A percentile compares a stretch with the other conserved stretches of the same genome.
These are phyloP conservation scores for Physcia stellaris DNA, from an alignment of 495 filamentous ascomycete species.

Conservation along the genomic window DNA sequence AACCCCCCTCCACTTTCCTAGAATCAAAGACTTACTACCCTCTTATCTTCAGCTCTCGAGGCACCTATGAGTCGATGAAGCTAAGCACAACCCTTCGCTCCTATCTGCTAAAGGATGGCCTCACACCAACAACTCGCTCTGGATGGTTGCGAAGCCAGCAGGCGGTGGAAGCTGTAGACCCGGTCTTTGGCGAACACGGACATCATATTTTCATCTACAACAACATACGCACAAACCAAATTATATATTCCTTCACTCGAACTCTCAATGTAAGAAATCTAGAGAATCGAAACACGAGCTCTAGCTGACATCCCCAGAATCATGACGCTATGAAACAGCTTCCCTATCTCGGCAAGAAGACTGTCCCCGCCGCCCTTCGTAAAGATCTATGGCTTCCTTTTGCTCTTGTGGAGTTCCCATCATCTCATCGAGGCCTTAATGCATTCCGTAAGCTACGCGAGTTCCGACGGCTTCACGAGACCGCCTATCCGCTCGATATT, in stretches of 20 bases:
- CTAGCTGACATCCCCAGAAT: conserved; percentile 31
- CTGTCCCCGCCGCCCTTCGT: conserved; percentile 59
- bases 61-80: no score
- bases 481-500: conserved; percentile 41
- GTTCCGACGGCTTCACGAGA: conserved; percentile 57
- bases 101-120: no score
- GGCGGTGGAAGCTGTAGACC: conserved; percentile 1
- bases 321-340: conserved; percentile 59
- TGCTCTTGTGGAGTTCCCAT: conserved; percentile 59
- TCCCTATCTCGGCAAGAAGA: conserved; percentile 83
- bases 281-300: conserved; percentile 1
- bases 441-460: conserved; percentile 75
- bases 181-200: conserved; percentile 32
- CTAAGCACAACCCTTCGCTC: no score
- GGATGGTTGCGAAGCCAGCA: no score
- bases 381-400: conserved; percentile 87
- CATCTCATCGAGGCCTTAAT: conserved; percentile 48
- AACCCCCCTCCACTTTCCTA: no score
- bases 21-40: no score
- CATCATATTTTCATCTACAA: conserved; percentile 71
- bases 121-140: no score
- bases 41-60: no score
- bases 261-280: conserved; percentile 47
- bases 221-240: conserved; percentile 67
- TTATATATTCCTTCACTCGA: conserved; percentile 65